Base-by-base conservation (phyloP, 345 rosid genomes). In the Chamaenerion angustifolium region DNA sequence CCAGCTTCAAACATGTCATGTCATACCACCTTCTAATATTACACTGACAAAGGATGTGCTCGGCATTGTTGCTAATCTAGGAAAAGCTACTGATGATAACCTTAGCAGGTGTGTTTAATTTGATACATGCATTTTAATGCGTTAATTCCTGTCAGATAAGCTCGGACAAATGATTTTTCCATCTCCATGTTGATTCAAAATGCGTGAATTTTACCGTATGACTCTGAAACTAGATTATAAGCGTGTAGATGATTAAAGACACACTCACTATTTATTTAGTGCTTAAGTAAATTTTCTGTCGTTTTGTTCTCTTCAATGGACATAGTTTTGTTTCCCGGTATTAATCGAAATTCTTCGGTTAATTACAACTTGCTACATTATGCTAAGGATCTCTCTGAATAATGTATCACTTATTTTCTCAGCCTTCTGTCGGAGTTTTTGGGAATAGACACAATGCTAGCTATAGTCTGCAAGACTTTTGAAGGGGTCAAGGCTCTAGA, bases 51-150 rank as follows among this genome's bases (percentile, higher is more conserved):
- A 77, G 67, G 88, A 81, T 60, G 74, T 85, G 0, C 48, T 88
- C 14, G 99, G 96, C 14, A 16, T 73, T 61, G 96, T 92, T 60
- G 95, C 94, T 23, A 76, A 73, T 13, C 90, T 92, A 43, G 96
- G 90, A 55, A 79, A 70, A 57, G 82, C 84, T 40, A 75, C 64
- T 53, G 90, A 92, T 66, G 83, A 68, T 54, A 82, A 74, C 55
- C 83, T 92, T 53, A 80, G 81, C 80, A 73, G 82, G 99, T 86
- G 52, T 58, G 71, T 53, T 45, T 50, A 41, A 55, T 57, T 31
- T 31, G 6, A 31, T 31, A 31, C 37, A 8, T 31, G 37, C 10
- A 7, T 31, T 23, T 31, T 31, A 31, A 2, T 31, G 37, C 5
- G 8, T 31, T 31, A 3, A 31, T 31, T 31, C 25, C 25, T 21